Evolutionary conservation across 2,329 filamentous ascomycete genomes (phyloP), one percentile per base, ranked within the genome.

Genomic region (Thielaviopsis euricoi): DNA sequence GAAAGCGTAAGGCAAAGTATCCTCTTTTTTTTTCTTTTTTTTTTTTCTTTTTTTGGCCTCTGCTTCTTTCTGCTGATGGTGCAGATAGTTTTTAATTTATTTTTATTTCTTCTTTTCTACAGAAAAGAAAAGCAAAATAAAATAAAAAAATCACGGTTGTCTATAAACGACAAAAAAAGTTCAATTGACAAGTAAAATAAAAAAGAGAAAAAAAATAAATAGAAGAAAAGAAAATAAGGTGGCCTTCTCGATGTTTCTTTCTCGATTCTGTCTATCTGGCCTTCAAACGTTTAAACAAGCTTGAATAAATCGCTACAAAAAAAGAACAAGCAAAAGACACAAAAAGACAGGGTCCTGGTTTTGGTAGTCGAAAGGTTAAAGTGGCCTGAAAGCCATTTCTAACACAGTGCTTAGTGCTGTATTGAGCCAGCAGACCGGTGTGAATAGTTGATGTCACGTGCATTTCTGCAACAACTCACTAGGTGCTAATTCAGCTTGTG

Each of bases 251-350:
- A 43, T 43, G 37, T 17, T 43, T 43, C 10, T 26, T 48, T 33
- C 40, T 58, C 48, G 46, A 53, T 52, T 59, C 19, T 19, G 53
- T 48, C 43, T 59, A 59, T 59, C 58, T 59, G 58, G 58, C 58
- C 56, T 59, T 23, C 49, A 52, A 51, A 51, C 5, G 12, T n/a
- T 15, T 5, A 13, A 52, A 13, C 12, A 21, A 26, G 3, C 48
- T 23, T 33, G 29, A 33, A 33, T 33, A 10, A 52, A 52, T 3
- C n/a, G n/a, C n/a, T n/a, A n/a, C n/a, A n/a, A n/a, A n/a, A n/a
- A n/a, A n/a, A n/a, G n/a, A n/a, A n/a, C n/a, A n/a, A n/a, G n/a
- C n/a, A n/a, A n/a, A n/a, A n/a, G n/a, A n/a, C n/a, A 52, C 22
- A 52, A 43, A 43, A 43, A 43, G n/a, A 43, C 37, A 43, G 37